These are phyloP conservation scores for Penicillium verhagenii DNA, from an alignment of 495 filamentous ascomycete genomes.

Conservation along the genomic window DNA sequence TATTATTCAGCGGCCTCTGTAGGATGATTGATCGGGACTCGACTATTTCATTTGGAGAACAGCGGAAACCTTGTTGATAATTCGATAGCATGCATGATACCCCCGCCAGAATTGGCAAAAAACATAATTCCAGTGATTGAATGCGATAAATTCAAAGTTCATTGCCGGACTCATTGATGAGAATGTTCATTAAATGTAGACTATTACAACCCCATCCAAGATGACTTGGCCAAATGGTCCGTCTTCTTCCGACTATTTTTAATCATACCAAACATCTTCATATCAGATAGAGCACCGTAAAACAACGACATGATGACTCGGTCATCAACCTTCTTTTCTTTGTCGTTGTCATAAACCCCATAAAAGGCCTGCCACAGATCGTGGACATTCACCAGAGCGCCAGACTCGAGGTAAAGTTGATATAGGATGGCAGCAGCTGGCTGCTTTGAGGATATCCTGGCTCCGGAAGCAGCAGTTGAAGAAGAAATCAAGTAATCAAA, in stretches of 20 bases:
- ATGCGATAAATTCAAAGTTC: constrained; percentile 11
- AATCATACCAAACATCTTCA: constrained; percentile 81
- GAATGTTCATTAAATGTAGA: constrained; percentile 1
- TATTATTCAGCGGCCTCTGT: constrained; percentile 48
- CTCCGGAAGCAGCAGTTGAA: constrained; percentile 23
- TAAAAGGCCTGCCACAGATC: constrained; percentile 90
- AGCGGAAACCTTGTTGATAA: constrained; percentile 1
- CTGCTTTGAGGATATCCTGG: constrained; percentile 56
- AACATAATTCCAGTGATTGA: constrained; percentile 8
- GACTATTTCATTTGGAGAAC: background rate
- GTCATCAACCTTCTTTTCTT: constrained; percentile 47
- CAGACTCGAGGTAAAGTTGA: constrained; percentile 87
- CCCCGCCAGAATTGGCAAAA: constrained; percentile 15
- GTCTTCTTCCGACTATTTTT: constrained; percentile 87
- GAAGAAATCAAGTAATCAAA: constrained; percentile 83
- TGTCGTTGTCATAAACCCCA: constrained; percentile 66
- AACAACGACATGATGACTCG: constrained; percentile 67
- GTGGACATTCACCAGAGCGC: constrained; percentile 79
- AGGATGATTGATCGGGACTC: constrained; percentile 10
- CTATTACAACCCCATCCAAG: constrained; percentile 66
- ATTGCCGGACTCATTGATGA: background rate
- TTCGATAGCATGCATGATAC: constrained; percentile 26
- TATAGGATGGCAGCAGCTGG: constrained; percentile 83
- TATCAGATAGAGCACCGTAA: constrained; percentile 77
- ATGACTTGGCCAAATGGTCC: constrained; percentile 83